Evolutionary conservation across 306 rosid species (phyloP).

Genomic region (Hippophae rhamnoides): DNA sequence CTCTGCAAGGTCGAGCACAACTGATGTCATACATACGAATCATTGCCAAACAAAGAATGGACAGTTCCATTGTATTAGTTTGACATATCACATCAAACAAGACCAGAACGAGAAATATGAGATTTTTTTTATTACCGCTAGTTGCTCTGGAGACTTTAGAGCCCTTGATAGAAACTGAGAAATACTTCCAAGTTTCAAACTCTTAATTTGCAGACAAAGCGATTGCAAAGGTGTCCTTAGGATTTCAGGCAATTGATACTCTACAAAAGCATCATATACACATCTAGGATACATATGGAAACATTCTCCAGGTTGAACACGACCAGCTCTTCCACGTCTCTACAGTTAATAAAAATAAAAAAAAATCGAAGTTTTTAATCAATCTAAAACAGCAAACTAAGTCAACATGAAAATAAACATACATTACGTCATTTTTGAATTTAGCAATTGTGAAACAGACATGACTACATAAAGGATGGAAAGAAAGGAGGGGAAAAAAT

Average conservation of each 20-base stretch:
- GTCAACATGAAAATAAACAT: conserved; percentile 5
- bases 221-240: conserved; percentile 95
- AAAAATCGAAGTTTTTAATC: conserved; percentile 12
- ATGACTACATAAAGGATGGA: not conserved
- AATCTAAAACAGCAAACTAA: conserved; percentile 6
- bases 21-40: too few relatives aligned
- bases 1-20: too few relatives aligned
- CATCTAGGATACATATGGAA: conserved; percentile 90
- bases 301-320: conserved; percentile 92
- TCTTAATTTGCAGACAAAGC: conserved; percentile 92
- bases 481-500: not conserved
- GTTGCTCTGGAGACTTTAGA: conserved; percentile 81
- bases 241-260: conserved; percentile 92
- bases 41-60: too few relatives aligned
- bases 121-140: conserved; percentile 48
- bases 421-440: conserved; percentile 1
- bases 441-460: conserved; percentile 4
- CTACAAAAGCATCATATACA: conserved; percentile 71
- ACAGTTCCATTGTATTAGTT: not conserved
- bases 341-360: conserved; percentile 24
- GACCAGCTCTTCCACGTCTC: conserved; percentile 99
- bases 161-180: conserved; percentile 88
- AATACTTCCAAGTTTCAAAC: conserved; percentile 87
- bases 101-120: conserved; percentile 13
- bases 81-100: conserved; percentile 12